Conservation (phyloP, 352 stramenopile species). For the Phytophthora europaea region DNA sequence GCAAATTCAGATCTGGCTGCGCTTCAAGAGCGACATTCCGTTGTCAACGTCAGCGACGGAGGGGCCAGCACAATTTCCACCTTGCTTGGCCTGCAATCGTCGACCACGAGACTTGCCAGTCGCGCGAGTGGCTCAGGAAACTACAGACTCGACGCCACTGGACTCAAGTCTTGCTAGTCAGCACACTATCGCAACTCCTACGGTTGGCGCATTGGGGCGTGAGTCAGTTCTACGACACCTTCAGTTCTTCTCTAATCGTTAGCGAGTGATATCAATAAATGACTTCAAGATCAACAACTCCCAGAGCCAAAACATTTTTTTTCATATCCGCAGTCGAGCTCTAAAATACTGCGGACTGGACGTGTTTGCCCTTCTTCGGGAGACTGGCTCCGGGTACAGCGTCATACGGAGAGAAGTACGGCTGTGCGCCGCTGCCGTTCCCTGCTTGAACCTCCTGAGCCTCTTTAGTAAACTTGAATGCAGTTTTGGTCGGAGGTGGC, state of each 20-base stretch:
- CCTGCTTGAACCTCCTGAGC: constrained; percentile 45
- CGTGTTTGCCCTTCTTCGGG: constrained; percentile 61
- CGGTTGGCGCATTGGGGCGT: too few species aligned
- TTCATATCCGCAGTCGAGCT: constrained; percentile 1
- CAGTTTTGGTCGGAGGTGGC: constrained; percentile 69
- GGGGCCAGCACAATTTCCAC: constrained; percentile 11
- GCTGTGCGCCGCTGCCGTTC: constrained; percentile 42
- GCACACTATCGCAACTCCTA: not conserved
- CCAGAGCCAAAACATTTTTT: constrained; percentile 3
- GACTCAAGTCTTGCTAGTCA: constrained; percentile 17
- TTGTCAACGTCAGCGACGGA: not conserved
- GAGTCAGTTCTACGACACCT: not conserved
- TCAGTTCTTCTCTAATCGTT: too few species aligned
- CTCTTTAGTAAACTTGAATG: constrained; percentile 84
- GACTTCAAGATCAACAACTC: not conserved
- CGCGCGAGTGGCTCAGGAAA: constrained; percentile 12
- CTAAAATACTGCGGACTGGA: constrained; percentile 46
- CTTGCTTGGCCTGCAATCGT: constrained; percentile 20
- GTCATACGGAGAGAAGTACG: constrained; percentile 82
- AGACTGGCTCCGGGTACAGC: constrained; percentile 50
- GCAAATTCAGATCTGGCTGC: constrained; percentile 25
- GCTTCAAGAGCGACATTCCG: not conserved
- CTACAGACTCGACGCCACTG: constrained; percentile 14
- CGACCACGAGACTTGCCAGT: constrained; percentile 13
- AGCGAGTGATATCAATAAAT: not conserved